Conservation (phyloP, 2,329 filamentous ascomycete species). For the Colletotrichum magnum region DNA sequence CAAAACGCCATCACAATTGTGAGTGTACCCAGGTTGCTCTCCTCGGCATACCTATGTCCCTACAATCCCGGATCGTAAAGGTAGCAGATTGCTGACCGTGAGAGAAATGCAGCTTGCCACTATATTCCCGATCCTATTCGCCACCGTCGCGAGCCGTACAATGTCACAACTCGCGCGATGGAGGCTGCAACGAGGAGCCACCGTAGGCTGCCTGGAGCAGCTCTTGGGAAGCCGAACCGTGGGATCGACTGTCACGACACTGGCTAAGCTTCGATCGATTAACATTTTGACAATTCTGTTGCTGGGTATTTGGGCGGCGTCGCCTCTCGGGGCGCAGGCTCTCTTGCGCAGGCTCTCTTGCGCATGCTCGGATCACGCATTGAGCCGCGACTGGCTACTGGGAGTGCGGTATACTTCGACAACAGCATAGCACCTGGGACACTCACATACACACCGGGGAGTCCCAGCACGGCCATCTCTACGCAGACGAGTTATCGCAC, state of each 20-base stretch:
- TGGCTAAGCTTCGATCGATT: constrained; percentile 45
- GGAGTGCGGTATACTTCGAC: constrained; percentile 20
- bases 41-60: too few relatives aligned
- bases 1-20: too few relatives aligned
- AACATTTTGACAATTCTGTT: constrained; percentile 45
- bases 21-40: too few relatives aligned
- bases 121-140: constrained; percentile 49
- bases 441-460: too few relatives aligned
- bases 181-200: constrained; percentile 47
- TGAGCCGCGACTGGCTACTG: constrained; percentile 30
- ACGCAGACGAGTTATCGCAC: too few relatives aligned
- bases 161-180: constrained; percentile 45
- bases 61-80: too few relatives aligned
- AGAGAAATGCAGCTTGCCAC: constrained; percentile 33
- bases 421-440: too few relatives aligned
- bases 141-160: constrained; percentile 45
- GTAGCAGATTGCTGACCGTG: too few relatives aligned
- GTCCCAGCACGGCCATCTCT: too few relatives aligned
- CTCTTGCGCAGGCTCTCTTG: too few relatives aligned
- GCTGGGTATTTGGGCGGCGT: constrained; percentile 47
- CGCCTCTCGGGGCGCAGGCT: constrained; percentile 48
- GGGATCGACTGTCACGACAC: constrained; percentile 39
- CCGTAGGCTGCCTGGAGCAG: constrained; percentile 46
- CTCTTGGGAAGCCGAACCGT: constrained; percentile 49
- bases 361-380: too few relatives aligned